Conservation (phyloP, 345 rosid species). For the Corymbia maculata region DNA sequence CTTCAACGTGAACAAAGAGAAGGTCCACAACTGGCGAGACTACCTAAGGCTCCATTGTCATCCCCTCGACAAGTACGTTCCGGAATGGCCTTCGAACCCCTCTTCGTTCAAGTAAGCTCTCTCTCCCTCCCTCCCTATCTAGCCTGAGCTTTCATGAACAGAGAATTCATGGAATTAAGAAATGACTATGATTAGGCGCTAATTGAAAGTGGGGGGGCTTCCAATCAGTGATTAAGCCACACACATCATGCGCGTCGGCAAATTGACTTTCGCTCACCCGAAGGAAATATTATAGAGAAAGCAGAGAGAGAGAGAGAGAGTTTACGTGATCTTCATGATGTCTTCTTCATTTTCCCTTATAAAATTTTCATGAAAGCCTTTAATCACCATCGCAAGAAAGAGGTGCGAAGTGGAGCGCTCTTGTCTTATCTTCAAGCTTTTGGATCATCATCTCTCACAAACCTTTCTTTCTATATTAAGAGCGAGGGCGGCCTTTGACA, state of each 20-base stretch:
- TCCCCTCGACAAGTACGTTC: constrained; percentile 56
- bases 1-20: constrained; percentile 72
- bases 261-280: neutral
- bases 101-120: constrained; percentile 53
- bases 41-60: constrained; percentile 73
- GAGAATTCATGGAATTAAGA: neutral
- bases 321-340: neutral
- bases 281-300: neutral
- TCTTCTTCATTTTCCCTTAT: neutral
- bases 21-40: constrained; percentile 82
- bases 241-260: neutral
- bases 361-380: neutral
- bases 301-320: neutral
- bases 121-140: neutral
- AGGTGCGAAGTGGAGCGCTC: neutral
- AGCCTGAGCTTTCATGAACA: neutral
- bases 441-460: neutral
- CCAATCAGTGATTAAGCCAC: neutral
- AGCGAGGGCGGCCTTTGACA: neutral
- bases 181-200: neutral
- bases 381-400: neutral
- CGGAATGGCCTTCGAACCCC: constrained; percentile 85
- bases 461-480: neutral
- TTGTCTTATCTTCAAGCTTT: neutral
- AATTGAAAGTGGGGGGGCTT: neutral